Percentiles rank a stretch among this genome's conserved stretches.
phyloP scores from a whole-genome alignment of 2,329 filamentous ascomycete genomes.

The Aspergillus arachidicola region DNA sequence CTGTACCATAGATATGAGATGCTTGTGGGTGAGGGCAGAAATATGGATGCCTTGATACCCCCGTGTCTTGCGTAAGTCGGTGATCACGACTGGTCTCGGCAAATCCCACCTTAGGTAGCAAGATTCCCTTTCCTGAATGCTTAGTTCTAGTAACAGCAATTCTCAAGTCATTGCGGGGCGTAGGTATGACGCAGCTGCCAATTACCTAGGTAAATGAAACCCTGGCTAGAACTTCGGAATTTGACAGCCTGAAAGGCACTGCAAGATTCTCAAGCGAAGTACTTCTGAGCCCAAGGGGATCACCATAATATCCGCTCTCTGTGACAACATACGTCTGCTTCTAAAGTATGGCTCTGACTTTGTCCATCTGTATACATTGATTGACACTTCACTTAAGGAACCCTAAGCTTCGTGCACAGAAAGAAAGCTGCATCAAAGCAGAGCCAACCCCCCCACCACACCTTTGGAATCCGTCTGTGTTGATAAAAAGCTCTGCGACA shows the following conservation, averaged over 20 bases:
- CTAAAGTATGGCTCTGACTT: background rate
- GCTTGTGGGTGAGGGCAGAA: background rate
- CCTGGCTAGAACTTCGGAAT: background rate
- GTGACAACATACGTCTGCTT: background rate
- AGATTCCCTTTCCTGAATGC: background rate
- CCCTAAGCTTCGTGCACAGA: background rate
- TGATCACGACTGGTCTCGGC: background rate
- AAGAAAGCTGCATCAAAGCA: background rate
- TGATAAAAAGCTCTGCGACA: background rate
- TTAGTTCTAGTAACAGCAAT: background rate
- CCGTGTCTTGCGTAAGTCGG: background rate
- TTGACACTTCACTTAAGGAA: background rate
- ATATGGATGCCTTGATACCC: conserved; percentile 1
- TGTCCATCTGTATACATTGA: background rate
- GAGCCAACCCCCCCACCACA: too few species aligned
- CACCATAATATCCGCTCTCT: background rate
- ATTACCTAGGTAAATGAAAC: background rate
- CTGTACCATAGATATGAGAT: background rate
- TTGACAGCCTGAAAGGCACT: background rate
- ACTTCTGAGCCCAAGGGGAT: background rate
- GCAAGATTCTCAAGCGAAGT: background rate
- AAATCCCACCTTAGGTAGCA: background rate
- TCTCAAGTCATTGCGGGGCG: background rate
- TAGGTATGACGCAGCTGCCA: background rate
- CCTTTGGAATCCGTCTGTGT: background rate